Evolutionary conservation across 495 filamentous ascomycete genomes (phyloP), one percentile per base, ranked within the genome.

Genomic region (Aspergillus sclerotiicarbonarius): DNA sequence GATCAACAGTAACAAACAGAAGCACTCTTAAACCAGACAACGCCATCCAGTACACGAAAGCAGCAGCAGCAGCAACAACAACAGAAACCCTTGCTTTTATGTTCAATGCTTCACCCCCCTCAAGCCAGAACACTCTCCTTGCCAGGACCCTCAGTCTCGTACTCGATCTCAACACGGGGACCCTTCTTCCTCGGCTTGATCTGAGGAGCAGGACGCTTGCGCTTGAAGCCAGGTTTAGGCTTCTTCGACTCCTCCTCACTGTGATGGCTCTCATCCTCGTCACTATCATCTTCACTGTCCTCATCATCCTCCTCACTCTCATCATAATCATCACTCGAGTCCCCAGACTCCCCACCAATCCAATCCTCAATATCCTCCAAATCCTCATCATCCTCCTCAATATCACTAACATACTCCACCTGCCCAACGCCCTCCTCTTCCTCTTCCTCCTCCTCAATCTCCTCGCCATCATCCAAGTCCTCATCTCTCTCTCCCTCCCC

Each of bases 391-490:
- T 81, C 82, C 53, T 87, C 83, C 31, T 90, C 88, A 9, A 88
- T 61, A 57, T 89, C 88, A 62, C 80, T 83, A 37, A 98, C 89
- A 66, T 96, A 96, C 73, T 96, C 92, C 19, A 97, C 88, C 46
- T 86, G 82, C 8, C 83, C 90, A 55, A 87, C 84, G 52, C 86
- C 90, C 57, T 90, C 84, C 57, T 90, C 85, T 57, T 90, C 87
- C 51, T 78, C 71, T 70, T 88, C 84, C 59, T 81, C 78, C 62
- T 90, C 87, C 16, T 82, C 82, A 45, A 88, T 82, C 54, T 89
- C 80, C 60, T 96, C 91, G 4, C 91, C 93, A 65, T 93, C 90
- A 64, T 97, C 93, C 67, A 92, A 67, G 70, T 97, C 93, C 76
- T 90, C 84, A 74, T 98, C 94, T 61, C 91, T 80, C 63, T 79